Conservation (phyloP, 169 alveolate genomes). For the Eimeria zaria region DNA sequence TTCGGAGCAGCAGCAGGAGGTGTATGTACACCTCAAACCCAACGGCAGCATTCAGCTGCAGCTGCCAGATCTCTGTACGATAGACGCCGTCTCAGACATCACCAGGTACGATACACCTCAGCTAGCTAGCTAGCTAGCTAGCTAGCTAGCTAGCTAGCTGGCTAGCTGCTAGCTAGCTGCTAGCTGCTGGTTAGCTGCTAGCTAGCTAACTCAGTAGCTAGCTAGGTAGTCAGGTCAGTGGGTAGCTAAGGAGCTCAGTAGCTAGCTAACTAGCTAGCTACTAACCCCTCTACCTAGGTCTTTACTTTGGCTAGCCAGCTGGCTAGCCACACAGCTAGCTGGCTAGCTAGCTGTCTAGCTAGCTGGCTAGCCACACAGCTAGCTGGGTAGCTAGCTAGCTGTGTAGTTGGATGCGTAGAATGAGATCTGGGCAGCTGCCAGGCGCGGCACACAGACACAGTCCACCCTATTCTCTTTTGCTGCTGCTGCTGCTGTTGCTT, state of each 20-base stretch:
- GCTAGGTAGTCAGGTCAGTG: neutral
- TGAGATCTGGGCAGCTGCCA: neutral
- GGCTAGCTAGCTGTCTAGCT: neutral
- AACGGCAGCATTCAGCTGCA: conserved; percentile 22
- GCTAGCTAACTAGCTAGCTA: neutral
- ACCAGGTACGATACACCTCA: conserved; percentile 5
- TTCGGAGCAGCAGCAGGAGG: conserved; percentile 5
- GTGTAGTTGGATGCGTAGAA: neutral
- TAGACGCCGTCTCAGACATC: neutral
- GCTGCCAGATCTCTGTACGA: neutral
- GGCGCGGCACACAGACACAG: no score
- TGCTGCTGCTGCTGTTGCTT: neutral
- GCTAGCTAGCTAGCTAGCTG: conserved; percentile 36
- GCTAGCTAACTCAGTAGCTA: neutral
- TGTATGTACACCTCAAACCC: neutral
- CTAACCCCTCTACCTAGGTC: no score
- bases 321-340: neutral
- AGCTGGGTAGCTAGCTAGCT: neutral
- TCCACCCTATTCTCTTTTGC: no score
- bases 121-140: neutral
- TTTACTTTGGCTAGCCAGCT: conserved; percentile 16
- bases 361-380: neutral
- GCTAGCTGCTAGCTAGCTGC: conserved; percentile 27
- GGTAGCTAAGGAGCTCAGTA: neutral
- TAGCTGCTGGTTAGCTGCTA: neutral